These are phyloP conservation scores for Bifiguratus adelaidae DNA, from an alignment of 192 early-diverging fungal genomes.

Conservation along the genomic window DNA sequence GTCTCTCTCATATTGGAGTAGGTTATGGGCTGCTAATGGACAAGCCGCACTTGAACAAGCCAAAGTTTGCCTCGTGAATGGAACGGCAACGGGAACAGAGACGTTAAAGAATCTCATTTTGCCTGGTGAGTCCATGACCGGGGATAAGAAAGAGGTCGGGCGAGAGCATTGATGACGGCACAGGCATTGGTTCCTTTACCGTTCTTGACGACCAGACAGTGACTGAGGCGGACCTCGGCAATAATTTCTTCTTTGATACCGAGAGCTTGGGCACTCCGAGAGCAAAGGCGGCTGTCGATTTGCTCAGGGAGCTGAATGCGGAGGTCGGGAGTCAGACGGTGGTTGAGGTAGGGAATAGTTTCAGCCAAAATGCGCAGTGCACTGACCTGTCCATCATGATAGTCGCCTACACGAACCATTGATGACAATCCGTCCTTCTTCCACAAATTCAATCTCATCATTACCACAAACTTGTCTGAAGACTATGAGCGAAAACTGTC, in stretches of 20 bases:
- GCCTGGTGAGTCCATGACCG: conserved; percentile 58
- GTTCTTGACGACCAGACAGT: conserved; percentile 70
- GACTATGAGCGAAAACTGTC: conserved; percentile 41
- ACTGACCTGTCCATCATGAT: too few species aligned
- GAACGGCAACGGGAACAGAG: conserved; percentile 77
- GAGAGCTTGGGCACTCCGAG: conserved; percentile 52
- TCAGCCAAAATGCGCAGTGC: too few species aligned
- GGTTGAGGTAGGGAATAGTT: conserved; percentile 31
- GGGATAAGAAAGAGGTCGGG: too few species aligned
- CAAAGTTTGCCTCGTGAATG: conserved; percentile 77
- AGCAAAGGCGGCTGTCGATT: conserved; percentile 45
- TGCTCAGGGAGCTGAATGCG: conserved; percentile 81
- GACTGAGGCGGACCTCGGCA: conserved; percentile 57
- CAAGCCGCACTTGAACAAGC: conserved; percentile 80
- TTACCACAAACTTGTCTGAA: conserved; percentile 55
- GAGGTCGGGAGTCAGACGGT: conserved; percentile 60
- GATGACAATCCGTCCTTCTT: conserved; percentile 44
- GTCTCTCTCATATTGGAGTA: conserved; percentile 13
- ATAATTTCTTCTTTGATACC: conserved; percentile 87
- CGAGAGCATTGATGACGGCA: too few species aligned
- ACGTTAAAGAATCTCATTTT: conserved; percentile 91
- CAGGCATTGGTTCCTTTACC: conserved; percentile 84
- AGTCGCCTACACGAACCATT: conserved; percentile 37
- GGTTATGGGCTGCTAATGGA: conserved; percentile 91
- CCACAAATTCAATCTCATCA: conserved; percentile 60